Conservation (phyloP, 2,329 filamentous ascomycete genomes). For the Cladophialophora exuberans region DNA sequence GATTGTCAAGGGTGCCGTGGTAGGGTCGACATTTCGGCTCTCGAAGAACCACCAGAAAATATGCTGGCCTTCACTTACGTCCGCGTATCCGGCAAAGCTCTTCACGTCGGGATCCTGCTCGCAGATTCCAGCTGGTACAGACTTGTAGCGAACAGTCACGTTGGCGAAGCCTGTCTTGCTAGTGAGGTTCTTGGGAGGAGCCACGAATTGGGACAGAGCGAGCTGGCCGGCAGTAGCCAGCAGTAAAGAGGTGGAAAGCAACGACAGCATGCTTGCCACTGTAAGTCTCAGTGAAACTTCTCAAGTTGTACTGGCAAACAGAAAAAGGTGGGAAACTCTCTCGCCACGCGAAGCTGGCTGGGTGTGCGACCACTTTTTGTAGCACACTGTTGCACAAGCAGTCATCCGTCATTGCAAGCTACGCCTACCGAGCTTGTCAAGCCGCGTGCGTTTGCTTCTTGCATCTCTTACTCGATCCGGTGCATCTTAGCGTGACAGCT, state of each 20-base stretch:
- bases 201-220: slow-evolving; percentile 41
- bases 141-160: slow-evolving; percentile 52
- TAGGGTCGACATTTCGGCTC: slow-evolving; percentile 39
- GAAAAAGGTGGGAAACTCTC: neutral
- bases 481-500: neutral
- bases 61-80: slow-evolving; percentile 55
- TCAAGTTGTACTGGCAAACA: neutral
- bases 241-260: slow-evolving; percentile 20
- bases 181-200: slow-evolving; percentile 42
- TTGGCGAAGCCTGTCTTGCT: slow-evolving; percentile 42
- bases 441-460: neutral
- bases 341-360: neutral
- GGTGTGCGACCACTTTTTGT: slow-evolving; percentile 3
- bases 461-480: neutral
- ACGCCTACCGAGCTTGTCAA: neutral
- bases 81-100: slow-evolving; percentile 64
- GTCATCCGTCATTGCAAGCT: neutral
- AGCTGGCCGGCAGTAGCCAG: slow-evolving; percentile 21
- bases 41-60: slow-evolving; percentile 54
- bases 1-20: slow-evolving; percentile 38
- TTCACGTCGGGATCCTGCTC: slow-evolving; percentile 55
- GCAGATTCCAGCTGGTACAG: slow-evolving; percentile 52
- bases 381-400: neutral
- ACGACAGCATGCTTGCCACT: slow-evolving; percentile 14
- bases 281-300: neutral